A percentile compares a stretch with the other conserved stretches of the same genome.
These are phyloP conservation scores for Artemisia annua DNA, from an alignment of 129 eudicot species.

Conservation along the genomic window DNA sequence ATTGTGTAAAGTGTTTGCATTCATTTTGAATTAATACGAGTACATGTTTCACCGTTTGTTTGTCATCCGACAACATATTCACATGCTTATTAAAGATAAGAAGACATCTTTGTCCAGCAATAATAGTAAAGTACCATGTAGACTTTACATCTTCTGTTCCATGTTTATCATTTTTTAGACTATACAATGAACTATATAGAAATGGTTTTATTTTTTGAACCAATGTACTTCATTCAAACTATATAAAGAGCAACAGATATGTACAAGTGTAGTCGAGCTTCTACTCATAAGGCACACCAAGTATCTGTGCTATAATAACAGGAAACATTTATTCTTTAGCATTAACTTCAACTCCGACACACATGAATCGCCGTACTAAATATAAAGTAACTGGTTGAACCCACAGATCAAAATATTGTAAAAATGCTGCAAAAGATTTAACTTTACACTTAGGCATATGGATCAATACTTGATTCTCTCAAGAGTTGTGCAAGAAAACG, in stretches of 20 bases:
- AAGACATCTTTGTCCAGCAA: background rate
- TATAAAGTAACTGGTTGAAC: background rate
- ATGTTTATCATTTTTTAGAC: too few species aligned
- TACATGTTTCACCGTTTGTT: too few species aligned
- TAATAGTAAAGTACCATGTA: background rate
- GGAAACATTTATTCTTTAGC: background rate
- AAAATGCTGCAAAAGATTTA: too few species aligned
- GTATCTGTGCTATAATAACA: too few species aligned
- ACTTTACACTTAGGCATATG: background rate
- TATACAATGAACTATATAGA: too few species aligned
- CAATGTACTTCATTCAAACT: too few species aligned
- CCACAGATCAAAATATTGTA: background rate
- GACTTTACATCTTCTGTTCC: background rate
- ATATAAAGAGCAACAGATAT: too few species aligned
- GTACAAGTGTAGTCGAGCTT: background rate
- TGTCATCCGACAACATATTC: background rate
- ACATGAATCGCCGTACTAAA: background rate
- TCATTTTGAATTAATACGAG: background rate
- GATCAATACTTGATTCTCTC: background rate
- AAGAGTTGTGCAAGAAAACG: background rate
- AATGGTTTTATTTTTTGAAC: too few species aligned
- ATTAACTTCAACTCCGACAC: background rate
- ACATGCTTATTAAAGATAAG: background rate
- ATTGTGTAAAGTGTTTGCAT: slow-evolving; percentile 16
- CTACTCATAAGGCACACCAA: background rate